phyloP scores from a whole-genome alignment of 257 asterid genomes.

The Lycium barbarum region DNA sequence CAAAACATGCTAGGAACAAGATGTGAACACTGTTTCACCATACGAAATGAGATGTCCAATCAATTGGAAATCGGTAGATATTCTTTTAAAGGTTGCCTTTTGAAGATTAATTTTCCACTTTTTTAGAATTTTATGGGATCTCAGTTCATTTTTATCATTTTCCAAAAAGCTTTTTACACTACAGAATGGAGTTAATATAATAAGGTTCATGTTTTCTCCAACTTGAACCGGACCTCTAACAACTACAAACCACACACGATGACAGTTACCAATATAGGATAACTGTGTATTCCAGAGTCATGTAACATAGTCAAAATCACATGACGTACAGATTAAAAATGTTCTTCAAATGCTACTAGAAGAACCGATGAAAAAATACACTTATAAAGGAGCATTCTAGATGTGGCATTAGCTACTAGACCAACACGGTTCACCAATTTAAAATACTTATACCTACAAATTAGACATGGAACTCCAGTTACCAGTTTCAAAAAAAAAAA shows the following conservation, averaged over 20 bases:
- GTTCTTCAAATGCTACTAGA: conserved; percentile 12
- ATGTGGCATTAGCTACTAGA: neutral
- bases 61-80: conserved; percentile 6
- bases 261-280: conserved; percentile 2
- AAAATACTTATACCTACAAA: neutral
- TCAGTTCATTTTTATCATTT: neutral
- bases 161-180: neutral
- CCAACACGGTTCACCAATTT: neutral
- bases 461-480: neutral
- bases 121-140: neutral
- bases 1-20: neutral
- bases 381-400: no score
- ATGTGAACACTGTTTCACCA: neutral
- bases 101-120: conserved; percentile 2
- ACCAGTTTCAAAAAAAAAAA: no score
- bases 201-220: neutral
- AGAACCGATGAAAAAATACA: neutral
- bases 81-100: neutral
- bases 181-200: neutral
- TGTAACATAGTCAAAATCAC: conserved; percentile 6
- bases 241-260: neutral
- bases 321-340: conserved; percentile 3
- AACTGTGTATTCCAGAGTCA: conserved; percentile 10
- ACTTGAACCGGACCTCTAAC: conserved; percentile 19
- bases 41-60: neutral